phyloP scores from a whole-genome alignment of 1,284 basidiomycete genomes.

The Heliocybe sulcata region DNA sequence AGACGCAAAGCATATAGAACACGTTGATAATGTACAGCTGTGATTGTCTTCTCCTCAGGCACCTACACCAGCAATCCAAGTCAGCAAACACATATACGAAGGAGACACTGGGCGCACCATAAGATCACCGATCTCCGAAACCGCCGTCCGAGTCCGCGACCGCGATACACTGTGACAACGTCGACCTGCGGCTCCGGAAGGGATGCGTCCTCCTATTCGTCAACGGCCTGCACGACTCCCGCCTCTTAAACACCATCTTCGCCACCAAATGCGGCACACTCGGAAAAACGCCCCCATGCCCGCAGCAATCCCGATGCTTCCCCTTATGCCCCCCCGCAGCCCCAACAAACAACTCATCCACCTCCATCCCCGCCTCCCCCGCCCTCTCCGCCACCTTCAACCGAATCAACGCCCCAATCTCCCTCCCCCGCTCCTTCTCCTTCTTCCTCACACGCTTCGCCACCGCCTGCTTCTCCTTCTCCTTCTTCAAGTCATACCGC shows the following conservation, averaged over 20 bases:
- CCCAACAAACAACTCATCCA: conserved; percentile 14
- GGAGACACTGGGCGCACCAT: not conserved
- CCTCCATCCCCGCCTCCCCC: conserved; percentile 8
- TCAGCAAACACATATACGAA: not conserved
- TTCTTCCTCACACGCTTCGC: conserved; percentile 36
- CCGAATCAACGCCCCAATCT: conserved; percentile 41
- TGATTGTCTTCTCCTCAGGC: not conserved
- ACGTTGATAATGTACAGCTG: conserved; percentile 2
- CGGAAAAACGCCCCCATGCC: not conserved
- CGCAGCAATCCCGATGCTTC: not conserved
- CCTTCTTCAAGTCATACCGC: conserved; percentile 11
- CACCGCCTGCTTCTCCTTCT: conserved; percentile 33
- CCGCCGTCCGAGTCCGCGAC: conserved; percentile 19
- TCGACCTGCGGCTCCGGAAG: conserved; percentile 16
- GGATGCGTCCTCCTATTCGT: conserved; percentile 22
- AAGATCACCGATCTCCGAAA: conserved; percentile 9
- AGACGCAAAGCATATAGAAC: not conserved
- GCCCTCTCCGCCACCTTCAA: conserved; percentile 30
- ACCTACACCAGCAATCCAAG: not conserved
- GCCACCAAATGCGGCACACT: conserved; percentile 45
- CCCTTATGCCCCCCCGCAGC: conserved; percentile 14
- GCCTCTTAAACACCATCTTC: conserved; percentile 46
- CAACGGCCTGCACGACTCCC: conserved; percentile 29
- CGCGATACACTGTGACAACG: conserved; percentile 16
- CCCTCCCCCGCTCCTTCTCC: conserved; percentile 43